Evolutionary conservation across 331 rosid species (phyloP), one percentile per base, ranked within the genome.

Genomic region (Arachis monticola): DNA sequence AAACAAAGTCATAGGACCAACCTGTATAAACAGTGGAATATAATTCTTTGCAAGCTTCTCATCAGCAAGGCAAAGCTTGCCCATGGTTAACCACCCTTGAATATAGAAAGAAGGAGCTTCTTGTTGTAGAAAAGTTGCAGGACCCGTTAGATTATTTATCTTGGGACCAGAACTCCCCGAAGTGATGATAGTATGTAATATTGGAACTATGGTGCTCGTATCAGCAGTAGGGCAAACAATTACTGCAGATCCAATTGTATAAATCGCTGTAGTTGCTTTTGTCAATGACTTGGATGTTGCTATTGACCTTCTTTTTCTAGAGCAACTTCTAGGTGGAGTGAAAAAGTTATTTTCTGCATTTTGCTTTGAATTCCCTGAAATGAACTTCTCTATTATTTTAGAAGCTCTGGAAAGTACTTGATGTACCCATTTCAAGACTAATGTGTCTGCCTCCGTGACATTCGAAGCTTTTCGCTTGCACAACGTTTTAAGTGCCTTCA

Each of bases 61-160:
- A 61, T 93, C 96, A 73, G 95, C 91, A 66, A 93, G 97, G 85
- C 98, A 93, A 78, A 93, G 90, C 87, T 93, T 93, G 73, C 97
- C 98, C 90, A 93, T 83, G 82, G 95, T 76, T 74, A 93, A 67
- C 98, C 98, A 93, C 60, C 92, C 96, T 67, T 90, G 98, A 81
- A 88, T 81, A 75, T 87, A 93, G 41, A 93, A 82, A 69, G 97
- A 88, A 69, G 93, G 96, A 50, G 97, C 85, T 64, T 85, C 83
- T 57, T 83, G 82, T 79, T 78, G 87, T 52, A 88, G 78, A 83
- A 91, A 89, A 70, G 69, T 68, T 32, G 75, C 12, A 76, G 89
- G 72, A 52, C 87, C 88, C 0, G 90, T 88, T 67, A 91, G 75
- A 66, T 75, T 89, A 66, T 83, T 80, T 70, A 82, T 58, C 77